Conservation (phyloP, 305 asterid genomes). For the Fraxinus ornus region DNA sequence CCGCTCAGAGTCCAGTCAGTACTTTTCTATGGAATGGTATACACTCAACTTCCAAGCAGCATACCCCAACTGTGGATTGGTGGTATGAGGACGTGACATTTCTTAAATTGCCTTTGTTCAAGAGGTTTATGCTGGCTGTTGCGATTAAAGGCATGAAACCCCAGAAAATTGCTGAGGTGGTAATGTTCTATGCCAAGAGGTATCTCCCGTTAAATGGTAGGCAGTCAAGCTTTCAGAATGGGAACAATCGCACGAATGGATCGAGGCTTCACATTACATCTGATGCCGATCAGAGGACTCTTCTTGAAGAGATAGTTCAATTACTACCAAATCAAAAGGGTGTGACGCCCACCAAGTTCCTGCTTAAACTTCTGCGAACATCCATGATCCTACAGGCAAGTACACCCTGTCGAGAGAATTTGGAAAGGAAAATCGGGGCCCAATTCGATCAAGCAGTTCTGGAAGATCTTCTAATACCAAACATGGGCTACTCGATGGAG, state of each 20-base stretch:
- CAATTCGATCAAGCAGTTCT: slow-evolving; percentile 41
- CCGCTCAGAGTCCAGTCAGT: slow-evolving; percentile 19
- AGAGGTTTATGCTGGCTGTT: slow-evolving; percentile 33
- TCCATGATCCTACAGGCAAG: slow-evolving; percentile 40
- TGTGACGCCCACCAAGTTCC: slow-evolving; percentile 32
- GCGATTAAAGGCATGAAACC: slow-evolving; percentile 34
- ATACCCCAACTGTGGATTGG: slow-evolving; percentile 32
- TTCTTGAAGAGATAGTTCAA: slow-evolving; percentile 43
- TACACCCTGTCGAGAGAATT: slow-evolving; percentile 26
- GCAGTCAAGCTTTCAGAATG: slow-evolving; percentile 21
- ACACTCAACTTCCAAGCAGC: slow-evolving; percentile 26
- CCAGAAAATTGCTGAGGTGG: slow-evolving; percentile 24
- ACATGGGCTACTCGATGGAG: slow-evolving; percentile 34
- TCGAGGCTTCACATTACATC: slow-evolving; percentile 23
- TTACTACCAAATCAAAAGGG: slow-evolving; percentile 50
- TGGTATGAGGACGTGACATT: slow-evolving; percentile 43
- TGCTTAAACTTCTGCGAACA: slow-evolving; percentile 37
- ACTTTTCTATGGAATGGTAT: slow-evolving; percentile 35
- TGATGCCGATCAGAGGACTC: slow-evolving; percentile 39
- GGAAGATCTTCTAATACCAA: slow-evolving; percentile 51
- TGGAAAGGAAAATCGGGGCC: slow-evolving; percentile 45
- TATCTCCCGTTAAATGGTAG: slow-evolving; percentile 38
- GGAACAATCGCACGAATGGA: neutral
- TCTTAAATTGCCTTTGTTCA: slow-evolving; percentile 35
- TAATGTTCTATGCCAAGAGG: slow-evolving; percentile 39